Conservation (phyloP, 2,329 filamentous ascomycete genomes). For the Cytospora chrysosperma region DNA sequence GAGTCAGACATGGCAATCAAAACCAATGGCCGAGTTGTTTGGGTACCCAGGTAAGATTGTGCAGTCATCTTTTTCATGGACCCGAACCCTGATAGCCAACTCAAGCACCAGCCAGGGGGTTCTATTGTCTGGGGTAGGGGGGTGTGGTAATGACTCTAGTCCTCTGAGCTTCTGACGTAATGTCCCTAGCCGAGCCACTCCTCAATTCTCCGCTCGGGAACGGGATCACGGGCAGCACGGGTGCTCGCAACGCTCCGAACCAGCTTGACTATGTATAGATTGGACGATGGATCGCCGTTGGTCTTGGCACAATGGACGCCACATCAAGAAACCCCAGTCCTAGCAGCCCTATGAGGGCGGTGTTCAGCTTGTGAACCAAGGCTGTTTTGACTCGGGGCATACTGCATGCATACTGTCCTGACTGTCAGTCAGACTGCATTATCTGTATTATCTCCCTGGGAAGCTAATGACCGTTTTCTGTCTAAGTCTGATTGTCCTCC, state of each 20-base stretch:
- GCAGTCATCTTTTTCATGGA: too few relatives aligned
- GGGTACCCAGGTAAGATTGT: too few relatives aligned
- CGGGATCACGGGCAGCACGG: not conserved
- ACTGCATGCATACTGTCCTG: too few relatives aligned
- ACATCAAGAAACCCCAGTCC: not conserved
- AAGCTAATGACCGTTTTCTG: not conserved
- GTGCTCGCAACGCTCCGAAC: not conserved
- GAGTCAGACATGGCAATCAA: too few relatives aligned
- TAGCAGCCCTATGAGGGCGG: not conserved
- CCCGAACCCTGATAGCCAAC: not conserved
- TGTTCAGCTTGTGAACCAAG: not conserved
- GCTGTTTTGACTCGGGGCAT: not conserved
- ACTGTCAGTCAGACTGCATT: too few relatives aligned
- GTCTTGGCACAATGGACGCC: not conserved
- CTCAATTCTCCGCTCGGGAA: not conserved
- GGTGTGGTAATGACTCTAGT: not conserved
- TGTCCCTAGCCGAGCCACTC: not conserved
- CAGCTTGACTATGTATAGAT: not conserved
- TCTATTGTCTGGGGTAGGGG: not conserved
- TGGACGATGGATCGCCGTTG: not conserved
- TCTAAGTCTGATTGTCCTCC: not conserved
- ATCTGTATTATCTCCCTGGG: not conserved
- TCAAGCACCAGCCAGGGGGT: too few relatives aligned
- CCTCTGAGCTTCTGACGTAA: not conserved
- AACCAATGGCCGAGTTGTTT: too few relatives aligned